Percentiles rank a stretch among this genome's conserved stretches.
Evolutionary conservation across 2,329 filamentous ascomycete genomes (phyloP).

Genomic region (Fusarium sp.): DNA sequence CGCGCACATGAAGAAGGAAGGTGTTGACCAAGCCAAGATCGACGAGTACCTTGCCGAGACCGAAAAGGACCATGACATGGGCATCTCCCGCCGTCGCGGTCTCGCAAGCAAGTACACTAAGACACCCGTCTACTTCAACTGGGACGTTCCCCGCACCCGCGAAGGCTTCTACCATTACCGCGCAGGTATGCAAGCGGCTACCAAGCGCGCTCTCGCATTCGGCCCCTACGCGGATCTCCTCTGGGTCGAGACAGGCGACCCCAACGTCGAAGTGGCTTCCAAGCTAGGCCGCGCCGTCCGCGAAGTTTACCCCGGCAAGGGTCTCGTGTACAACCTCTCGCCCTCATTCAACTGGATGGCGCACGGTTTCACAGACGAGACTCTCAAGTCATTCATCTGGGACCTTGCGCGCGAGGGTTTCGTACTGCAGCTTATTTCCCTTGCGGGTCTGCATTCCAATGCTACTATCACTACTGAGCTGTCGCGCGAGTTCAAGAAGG

Average conservation of each 20-base stretch:
- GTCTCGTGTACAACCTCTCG: constrained; percentile 94
- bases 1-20: constrained; percentile 75
- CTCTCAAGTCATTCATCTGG: constrained; percentile 93
- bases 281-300: constrained; percentile 83
- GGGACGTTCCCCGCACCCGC: constrained; percentile 90
- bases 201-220: constrained; percentile 92
- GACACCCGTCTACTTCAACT: constrained; percentile 81
- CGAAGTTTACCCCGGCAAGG: constrained; percentile 77
- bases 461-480: constrained; percentile 77
- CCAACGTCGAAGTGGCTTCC: constrained; percentile 80
- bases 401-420: constrained; percentile 91
- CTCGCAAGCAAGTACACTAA: constrained; percentile 76
- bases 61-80: constrained; percentile 74
- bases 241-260: constrained; percentile 96
- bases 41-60: constrained; percentile 74
- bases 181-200: constrained; percentile 85
- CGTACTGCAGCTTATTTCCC: constrained; percentile 73
- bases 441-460: constrained; percentile 74
- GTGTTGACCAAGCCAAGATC: constrained; percentile 71
- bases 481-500: constrained; percentile 82
- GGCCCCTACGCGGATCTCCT: constrained; percentile 93
- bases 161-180: constrained; percentile 95
- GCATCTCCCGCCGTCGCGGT: constrained; percentile 79
- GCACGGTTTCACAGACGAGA: constrained; percentile 86
- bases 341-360: constrained; percentile 99